Base-by-base conservation (phyloP, 2,329 filamentous ascomycete species). In the Triangularia setosa region DNA sequence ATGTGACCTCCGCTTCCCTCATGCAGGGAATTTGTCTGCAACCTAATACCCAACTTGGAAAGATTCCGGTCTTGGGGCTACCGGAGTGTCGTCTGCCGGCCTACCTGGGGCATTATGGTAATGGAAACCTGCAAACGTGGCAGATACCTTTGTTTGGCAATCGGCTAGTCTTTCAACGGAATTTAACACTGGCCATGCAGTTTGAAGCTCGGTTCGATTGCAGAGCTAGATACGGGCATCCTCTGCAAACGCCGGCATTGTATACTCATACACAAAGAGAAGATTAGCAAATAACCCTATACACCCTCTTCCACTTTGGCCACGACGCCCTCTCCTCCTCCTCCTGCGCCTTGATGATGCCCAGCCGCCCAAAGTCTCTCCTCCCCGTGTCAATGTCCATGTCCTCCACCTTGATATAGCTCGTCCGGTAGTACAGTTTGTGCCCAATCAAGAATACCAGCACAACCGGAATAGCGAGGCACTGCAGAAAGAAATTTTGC, bases 341-440 rank as follows among this genome's bases (percentile, higher is more conserved):
- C 61, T 73, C 71, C 60, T 72, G 67, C 6, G 67, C 69, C 62
- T 70, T 72, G 48, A 73, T 69, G 2, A 70, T 67, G 0, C 68
- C 69, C 30, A 71, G 9, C 35, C 68, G 35, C 0, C 69, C 65
- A 62, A 72, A 70, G 56, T 72, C 72, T 33, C 72, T 60, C 44
- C 70, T 53, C 2, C 24, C 78, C 71, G 16, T 83, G 72, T 91
- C 88, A 61, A 91, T 81, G 68, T 91, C 88, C 65, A 91, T 90
- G 65, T 90, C 80, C 27, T 76, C 73, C 1, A 84, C 77, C 60
- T 77, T 81, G 58, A 87, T 76, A 2, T 9, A 25, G 7, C 81
- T 81, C 27, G 81, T 75, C 52, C 84, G 78, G 79, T 90, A 90
- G 87, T 87, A 91, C 62, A 84, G 33, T 70, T 84, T 90, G 1